Base-by-base conservation (phyloP, 2,329 filamentous ascomycete species). In the Penicillium sp. region DNA sequence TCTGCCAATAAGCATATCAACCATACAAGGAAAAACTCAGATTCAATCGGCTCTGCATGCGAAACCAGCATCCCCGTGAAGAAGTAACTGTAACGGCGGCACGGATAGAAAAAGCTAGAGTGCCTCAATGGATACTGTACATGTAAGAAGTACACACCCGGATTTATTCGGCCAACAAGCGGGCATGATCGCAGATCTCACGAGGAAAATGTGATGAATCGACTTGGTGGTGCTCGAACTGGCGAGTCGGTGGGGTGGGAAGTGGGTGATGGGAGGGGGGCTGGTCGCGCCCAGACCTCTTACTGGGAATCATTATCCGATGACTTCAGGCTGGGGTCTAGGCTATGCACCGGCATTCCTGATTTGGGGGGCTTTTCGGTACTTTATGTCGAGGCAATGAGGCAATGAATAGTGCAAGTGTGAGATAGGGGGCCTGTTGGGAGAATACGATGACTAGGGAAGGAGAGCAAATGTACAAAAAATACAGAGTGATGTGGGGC, bases 1-100 rank as follows among this genome's bases (percentile, higher is more conserved):
- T 50, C 55, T 54, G 42, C 50, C 51, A 58, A 57, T 54, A 39
- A 46, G 48, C 48, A 42, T 14, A 50, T 6, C 23, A 50, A 7
- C 19, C 23, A 42, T 14, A 16, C 23, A 29, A 26, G 2, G 3
- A 9, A 4, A 27, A 50, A 37, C 11, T 39, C 48, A 16, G 48
- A 50, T 50, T 25, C 0, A 42, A 19, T 26, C 9, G 11, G 21
- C 35, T 19, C 16, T 39, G 35, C 47, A 50, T 16, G 19, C 48
- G 21, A 27, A 27, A 42, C 10, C 16, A 50, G 29, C 19, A 13
- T 37, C 29, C 10, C 39, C 11, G 29, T 26, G 29, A 35, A 35
- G 19, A 21, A 33, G 26, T 3, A 43, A 37, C 3, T 37, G 49
- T 35, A 47, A 27, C 37, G 33, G 23, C 47, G 47, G 47, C 47